Evolutionary conservation across 1,284 basidiomycete species (phyloP).

Genomic region (Fomitopsis palustris): DNA sequence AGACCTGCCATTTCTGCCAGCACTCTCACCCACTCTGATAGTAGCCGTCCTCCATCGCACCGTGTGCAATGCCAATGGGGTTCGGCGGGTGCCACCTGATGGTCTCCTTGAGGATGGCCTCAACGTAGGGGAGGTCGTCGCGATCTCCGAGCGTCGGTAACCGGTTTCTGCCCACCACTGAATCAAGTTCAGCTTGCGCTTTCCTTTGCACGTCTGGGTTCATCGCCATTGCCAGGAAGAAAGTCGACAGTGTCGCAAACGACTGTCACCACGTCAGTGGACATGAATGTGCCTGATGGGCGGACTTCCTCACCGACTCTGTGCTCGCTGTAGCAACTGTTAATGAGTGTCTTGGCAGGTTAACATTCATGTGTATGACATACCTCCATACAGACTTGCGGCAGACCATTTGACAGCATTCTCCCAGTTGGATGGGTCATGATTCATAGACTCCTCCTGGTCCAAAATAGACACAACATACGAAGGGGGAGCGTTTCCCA

Average conservation of each 20-base stretch:
- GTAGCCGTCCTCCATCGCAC: constrained; percentile 6
- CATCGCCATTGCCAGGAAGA: constrained; percentile 27
- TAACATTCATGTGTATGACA: not conserved
- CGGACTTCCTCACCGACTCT: not conserved
- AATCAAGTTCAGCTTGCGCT: constrained; percentile 30
- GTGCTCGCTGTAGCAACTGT: not conserved
- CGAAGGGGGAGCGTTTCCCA: not conserved
- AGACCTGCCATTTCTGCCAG: no score
- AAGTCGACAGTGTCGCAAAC: constrained; percentile 9
- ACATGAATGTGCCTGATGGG: not conserved
- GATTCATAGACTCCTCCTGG: not conserved
- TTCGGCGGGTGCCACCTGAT: constrained; percentile 25
- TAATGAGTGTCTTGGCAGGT: not conserved
- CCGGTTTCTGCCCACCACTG: constrained; percentile 21
- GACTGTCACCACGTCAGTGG: constrained; percentile 3
- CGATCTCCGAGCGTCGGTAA: constrained; percentile 28
- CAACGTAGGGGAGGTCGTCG: constrained; percentile 24
- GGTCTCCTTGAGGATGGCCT: constrained; percentile 29
- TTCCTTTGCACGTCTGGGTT: constrained; percentile 25
- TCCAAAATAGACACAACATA: not conserved
- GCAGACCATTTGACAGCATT: not conserved
- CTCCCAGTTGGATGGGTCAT: not conserved
- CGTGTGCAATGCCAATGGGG: constrained; percentile 11
- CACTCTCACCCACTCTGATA: constrained; percentile 3
- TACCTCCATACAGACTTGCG: not conserved